Base-by-base conservation (phyloP, 176 grass and related monocot species). In the Stipa capillata region DNA sequence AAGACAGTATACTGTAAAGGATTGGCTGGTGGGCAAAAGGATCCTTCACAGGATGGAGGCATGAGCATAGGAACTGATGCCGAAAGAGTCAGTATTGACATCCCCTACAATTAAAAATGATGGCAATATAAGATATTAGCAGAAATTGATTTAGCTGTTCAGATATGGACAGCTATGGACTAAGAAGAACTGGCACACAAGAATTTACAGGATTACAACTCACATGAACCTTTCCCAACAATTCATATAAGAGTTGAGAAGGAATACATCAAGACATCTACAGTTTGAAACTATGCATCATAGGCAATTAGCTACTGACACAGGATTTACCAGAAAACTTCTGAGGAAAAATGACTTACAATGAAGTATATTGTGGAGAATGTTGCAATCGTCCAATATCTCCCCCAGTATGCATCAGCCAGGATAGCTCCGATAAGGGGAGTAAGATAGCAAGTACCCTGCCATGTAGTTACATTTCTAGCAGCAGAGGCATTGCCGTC, bases 351-450 rank as follows among this genome's bases (percentile, higher is more conserved):
- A 57, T 36, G 5, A 88, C 93, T 93, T 86, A 97, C 93, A 64
- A 97, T 54, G 47, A 97, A 97, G 78, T 97, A 97, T 86, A 97
- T 84, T 18, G 48, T 88, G 60, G 93, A 97, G 66, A 93, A 97
- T 69, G 87, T 60, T 81, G 85, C 83, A 42, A 97, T 97, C 32
- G 90, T 93, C 93, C 93, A 97, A 74, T 93, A 97, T 43, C 87
- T 87, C 65, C 93, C 93, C 93, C 93, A 97, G 61, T 90, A 97
- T 65, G 93, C 82, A 92, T 97, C 93, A 69, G 93, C 93, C 78
- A 97, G 79, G 51, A 97, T 81, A 60, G 93, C 93, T 64, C 93
- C 93, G 73, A 97, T 83, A 25, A 97, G 87, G 27, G 93, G 93
- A 55, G 90, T 81, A 53, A 97, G 23, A 69, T 93, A 97, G 75